These are phyloP conservation scores for Mallotus repandus DNA, from an alignment of 441 rosid species.

Conservation along the genomic window DNA sequence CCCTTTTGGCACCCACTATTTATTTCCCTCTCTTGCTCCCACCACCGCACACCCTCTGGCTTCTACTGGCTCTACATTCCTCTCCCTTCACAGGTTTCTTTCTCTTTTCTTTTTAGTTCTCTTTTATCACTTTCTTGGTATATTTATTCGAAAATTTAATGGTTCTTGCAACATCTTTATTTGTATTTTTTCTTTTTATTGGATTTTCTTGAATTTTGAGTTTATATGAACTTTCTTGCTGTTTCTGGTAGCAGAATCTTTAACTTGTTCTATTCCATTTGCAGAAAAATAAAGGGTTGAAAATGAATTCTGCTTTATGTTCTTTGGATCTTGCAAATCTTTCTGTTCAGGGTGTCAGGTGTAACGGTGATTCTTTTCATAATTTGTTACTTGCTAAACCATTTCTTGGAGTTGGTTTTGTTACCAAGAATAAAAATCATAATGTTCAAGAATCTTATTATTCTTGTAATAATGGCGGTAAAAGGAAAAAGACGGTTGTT, in stretches of 20 bases:
- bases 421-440: conserved; percentile 25
- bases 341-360: conserved; percentile 39
- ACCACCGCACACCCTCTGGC: not conserved
- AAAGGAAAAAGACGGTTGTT: conserved; percentile 28
- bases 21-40: not conserved
- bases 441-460: conserved; percentile 30
- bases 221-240: no score
- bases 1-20: not conserved
- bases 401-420: conserved; percentile 33
- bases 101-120: not conserved
- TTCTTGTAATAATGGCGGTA: conserved; percentile 14
- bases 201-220: not conserved
- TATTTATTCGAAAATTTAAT: not conserved
- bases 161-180: not conserved
- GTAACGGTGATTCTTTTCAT: conserved; percentile 4
- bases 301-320: conserved; percentile 44
- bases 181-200: not conserved
- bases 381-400: conserved; percentile 29
- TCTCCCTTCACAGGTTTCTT: not conserved
- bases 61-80: not conserved
- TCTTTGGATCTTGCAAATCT: conserved; percentile 45
- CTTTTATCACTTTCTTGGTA: not conserved
- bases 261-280: not conserved
- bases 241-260: not conserved
- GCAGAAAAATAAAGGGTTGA: conserved; percentile 22